Base-by-base conservation (phyloP, 2,329 filamentous ascomycete species). In the Pyricularia sp. region DNA sequence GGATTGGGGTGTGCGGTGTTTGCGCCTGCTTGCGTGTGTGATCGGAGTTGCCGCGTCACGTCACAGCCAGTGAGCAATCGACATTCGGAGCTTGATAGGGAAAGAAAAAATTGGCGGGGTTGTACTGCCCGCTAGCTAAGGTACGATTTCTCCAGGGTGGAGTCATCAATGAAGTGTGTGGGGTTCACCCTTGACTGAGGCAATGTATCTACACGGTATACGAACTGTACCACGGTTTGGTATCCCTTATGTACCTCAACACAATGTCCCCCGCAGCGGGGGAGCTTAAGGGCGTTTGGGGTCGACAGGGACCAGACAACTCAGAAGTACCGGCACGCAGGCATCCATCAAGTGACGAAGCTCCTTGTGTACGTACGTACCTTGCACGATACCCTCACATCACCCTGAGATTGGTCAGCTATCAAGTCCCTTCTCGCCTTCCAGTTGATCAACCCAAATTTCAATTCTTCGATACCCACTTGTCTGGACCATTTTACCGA, bases 81-180 rank as follows among this genome's bases (percentile, higher is more conserved):
- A 66, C 7, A 4, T 7, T 33, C 36, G 65, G 17, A 30, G 23
- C 31, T 26, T 42, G 28, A 25, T 42, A 42, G 23, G n/a, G n/a
- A 58, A 58, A 67, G n/a, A 65, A 42, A 65, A 65, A 66, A 50
- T 28, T 55, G 65, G 65, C 65, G 65, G 65, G 65, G 65, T 58
- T 31, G n/a, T 66, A n/a, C 65, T 66, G 36, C 26, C 64, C 42
- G 42, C 42, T 55, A 55, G 42, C 17, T 25, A 11, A 55, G 42
- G 42, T 55, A 36, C 33, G 12, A 36, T 36, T 36, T 36, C 30
- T 26, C 20, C 25, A 14, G 23, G 65, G 65, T 67, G 65, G 65
- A 67, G 65, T 67, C 65, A 67, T 58, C 20, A 14, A 23, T 36
- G 14, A 26, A 30, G 31, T 20, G 6, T 14, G 31, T 65, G 28